phyloP scores from a whole-genome alignment of 176 grass and related monocot species.

The Eremochloa ophiuroides region DNA sequence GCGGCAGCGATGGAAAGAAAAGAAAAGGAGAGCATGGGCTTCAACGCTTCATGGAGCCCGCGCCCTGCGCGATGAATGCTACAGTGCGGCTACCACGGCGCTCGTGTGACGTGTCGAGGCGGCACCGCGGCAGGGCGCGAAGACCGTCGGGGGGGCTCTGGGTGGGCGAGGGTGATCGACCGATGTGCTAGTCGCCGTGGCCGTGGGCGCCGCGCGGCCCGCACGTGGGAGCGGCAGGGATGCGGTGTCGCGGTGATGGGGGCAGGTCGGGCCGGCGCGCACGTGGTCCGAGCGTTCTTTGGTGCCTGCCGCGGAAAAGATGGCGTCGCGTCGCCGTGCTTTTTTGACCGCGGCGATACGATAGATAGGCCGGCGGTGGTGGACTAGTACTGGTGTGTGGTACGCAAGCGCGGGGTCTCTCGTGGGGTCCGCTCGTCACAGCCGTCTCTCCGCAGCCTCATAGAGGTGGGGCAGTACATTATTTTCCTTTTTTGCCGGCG shows the following conservation, averaged over 20 bases:
- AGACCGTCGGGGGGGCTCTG: too few relatives aligned
- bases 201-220: neutral
- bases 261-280: constrained; percentile 24
- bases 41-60: neutral
- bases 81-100: neutral
- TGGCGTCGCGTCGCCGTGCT: neutral
- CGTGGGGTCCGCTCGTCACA: neutral
- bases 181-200: neutral
- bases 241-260: constrained; percentile 34
- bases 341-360: constrained; percentile 14
- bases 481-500: neutral
- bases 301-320: neutral
- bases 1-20: neutral
- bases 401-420: neutral
- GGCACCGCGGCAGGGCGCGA: too few relatives aligned
- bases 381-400: too few relatives aligned
- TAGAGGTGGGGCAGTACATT: too few relatives aligned
- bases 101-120: constrained; percentile 29
- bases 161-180: neutral
- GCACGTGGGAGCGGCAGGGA: constrained; percentile 22
- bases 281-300: constrained; percentile 18
- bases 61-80: neutral
- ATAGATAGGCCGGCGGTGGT: neutral
- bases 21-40: neutral
- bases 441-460: too few relatives aligned